These are phyloP conservation scores for Scedosporium boydii DNA, from an alignment of 2,329 filamentous ascomycete genomes.

Conservation along the genomic window DNA sequence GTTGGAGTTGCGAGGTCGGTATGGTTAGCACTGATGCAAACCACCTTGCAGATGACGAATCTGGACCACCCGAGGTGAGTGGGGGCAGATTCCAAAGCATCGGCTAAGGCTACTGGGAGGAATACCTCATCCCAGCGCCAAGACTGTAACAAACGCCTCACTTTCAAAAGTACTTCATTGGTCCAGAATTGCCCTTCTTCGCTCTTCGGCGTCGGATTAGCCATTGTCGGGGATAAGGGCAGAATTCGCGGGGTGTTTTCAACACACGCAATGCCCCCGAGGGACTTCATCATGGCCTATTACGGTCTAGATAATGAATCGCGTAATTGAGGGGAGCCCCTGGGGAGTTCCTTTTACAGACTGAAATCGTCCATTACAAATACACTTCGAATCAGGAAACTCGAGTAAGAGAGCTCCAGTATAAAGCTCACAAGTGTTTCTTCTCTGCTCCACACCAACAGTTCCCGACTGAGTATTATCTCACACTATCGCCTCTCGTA, in stretches of 20 bases:
- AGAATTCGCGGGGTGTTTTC: too few species aligned
- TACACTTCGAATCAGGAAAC: neutral
- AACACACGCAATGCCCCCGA: neutral
- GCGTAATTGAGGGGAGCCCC: neutral
- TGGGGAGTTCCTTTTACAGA: neutral
- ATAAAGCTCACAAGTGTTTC: neutral
- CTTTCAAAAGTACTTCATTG: too few species aligned
- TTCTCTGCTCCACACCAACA: neutral
- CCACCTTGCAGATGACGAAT: neutral
- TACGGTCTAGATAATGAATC: neutral
- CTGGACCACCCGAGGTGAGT: neutral
- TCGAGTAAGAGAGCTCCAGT: too few species aligned
- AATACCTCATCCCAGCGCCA: neutral
- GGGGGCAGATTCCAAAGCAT: neutral
- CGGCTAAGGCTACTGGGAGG: neutral
- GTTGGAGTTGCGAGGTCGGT: too few species aligned
- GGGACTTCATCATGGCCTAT: neutral
- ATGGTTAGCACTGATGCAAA: neutral
- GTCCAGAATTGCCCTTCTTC: too few species aligned
- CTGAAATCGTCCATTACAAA: neutral
- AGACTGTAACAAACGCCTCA: neutral
- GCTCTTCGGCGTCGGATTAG: too few species aligned
- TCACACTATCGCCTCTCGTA: too few species aligned
- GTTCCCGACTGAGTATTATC: neutral
- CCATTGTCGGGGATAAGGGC: too few species aligned